Conservation (phyloP, 2,329 filamentous ascomycete species). For the Cordyceps fumosorosea region DNA sequence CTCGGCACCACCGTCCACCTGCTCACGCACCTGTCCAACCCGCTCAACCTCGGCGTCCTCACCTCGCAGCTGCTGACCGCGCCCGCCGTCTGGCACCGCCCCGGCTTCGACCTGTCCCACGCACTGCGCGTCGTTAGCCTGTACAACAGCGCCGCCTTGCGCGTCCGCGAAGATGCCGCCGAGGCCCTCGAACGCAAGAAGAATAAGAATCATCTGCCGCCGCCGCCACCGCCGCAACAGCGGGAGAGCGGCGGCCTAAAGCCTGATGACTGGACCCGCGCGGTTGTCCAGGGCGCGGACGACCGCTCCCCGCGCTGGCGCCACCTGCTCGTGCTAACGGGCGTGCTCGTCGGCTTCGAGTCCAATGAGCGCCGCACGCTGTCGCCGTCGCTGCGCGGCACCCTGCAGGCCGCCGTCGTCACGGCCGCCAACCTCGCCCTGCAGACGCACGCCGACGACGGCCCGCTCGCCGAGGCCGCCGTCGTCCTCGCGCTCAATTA, state of each 20-base stretch:
- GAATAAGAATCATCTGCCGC: conserved; percentile 16
- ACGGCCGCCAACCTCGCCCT: conserved; percentile 72
- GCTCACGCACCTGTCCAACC: conserved; percentile 64
- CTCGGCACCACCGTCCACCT: conserved; percentile 62
- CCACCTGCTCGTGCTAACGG: conserved; percentile 73
- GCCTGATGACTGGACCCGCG: conserved; percentile 49
- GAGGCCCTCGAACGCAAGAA: conserved; percentile 27
- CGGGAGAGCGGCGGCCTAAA: conserved; percentile 37
- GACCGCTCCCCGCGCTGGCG: conserved; percentile 65
- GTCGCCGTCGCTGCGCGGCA: conserved; percentile 56
- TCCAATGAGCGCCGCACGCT: conserved; percentile 56
- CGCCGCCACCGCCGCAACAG: conserved; percentile 1
- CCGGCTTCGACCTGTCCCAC: conserved; percentile 50
- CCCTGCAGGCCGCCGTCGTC: conserved; percentile 66
- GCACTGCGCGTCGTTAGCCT: conserved; percentile 63
- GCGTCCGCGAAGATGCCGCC: conserved; percentile 43
- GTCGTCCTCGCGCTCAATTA: conserved; percentile 71
- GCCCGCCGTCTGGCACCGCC: conserved; percentile 61
- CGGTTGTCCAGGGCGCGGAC: conserved; percentile 51
- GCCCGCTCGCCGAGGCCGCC: conserved; percentile 37
- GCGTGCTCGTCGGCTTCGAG: conserved; percentile 71
- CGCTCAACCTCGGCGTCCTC: conserved; percentile 65
- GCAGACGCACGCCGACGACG: conserved; percentile 35
- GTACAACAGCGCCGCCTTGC: conserved; percentile 60
- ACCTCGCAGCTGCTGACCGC: conserved; percentile 66